A percentile compares a stretch with the other conserved stretches of the same genome.
These are phyloP conservation scores for Cucumis cinereus DNA, from an alignment of 306 rosid species.

Conservation along the genomic window DNA sequence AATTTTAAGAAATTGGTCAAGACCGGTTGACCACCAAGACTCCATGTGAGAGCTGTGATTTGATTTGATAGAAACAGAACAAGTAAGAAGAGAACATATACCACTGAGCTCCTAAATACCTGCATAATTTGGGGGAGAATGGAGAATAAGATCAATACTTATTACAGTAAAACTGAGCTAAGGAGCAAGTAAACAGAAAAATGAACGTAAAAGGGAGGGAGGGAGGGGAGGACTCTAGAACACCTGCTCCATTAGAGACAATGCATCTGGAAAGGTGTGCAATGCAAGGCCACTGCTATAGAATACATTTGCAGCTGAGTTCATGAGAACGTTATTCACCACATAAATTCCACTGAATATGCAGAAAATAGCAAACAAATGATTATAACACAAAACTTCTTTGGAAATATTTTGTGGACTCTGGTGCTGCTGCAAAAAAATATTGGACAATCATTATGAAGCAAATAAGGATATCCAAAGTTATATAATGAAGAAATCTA, in stretches of 20 bases:
- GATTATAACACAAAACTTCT: conserved; percentile 62
- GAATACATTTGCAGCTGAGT: conserved; percentile 54
- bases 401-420: conserved; percentile 41
- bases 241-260: conserved; percentile 80
- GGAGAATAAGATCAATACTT: conserved; percentile 13
- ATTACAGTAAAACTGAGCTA: not conserved
- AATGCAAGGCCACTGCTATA: conserved; percentile 43
- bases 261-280: conserved; percentile 67
- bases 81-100: conserved; percentile 40
- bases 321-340: conserved; percentile 59
- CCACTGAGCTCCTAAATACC: conserved; percentile 64
- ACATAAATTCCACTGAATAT: conserved; percentile 66
- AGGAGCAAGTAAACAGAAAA: not conserved
- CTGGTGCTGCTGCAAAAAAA: conserved; percentile 43
- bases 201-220: not conserved
- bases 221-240: conserved; percentile 5
- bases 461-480: not conserved
- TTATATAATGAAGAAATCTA: not conserved
- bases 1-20: conserved; percentile 58
- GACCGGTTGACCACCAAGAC: conserved; percentile 66
- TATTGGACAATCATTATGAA: not conserved
- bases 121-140: conserved; percentile 17
- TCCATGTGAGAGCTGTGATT: conserved; percentile 60
- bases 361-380: conserved; percentile 61
- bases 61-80: conserved; percentile 71